These are phyloP conservation scores for Penicillium aurantiogriseum DNA, from an alignment of 2,329 filamentous ascomycete species.

Conservation along the genomic window DNA sequence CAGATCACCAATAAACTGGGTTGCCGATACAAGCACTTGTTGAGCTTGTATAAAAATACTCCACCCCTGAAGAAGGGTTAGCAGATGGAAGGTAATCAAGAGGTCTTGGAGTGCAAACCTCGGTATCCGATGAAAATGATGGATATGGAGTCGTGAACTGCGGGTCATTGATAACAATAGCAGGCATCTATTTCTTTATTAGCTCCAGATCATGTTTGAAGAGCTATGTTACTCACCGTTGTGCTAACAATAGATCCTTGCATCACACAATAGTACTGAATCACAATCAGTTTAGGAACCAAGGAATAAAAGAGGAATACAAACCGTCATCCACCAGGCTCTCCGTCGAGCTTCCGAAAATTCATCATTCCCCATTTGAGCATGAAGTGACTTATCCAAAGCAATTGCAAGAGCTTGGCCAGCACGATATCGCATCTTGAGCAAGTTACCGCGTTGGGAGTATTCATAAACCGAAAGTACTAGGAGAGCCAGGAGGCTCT, in stretches of 20 bases:
- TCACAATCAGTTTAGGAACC: background rate
- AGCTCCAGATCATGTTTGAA: conserved; percentile 2
- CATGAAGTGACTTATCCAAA: conserved; percentile 45
- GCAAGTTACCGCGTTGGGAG: conserved; percentile 45
- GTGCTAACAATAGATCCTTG: conserved; percentile 48
- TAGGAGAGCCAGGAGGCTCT: conserved; percentile 42
- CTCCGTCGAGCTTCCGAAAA: conserved; percentile 44
- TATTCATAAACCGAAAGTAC: conserved; percentile 49
- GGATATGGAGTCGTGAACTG: conserved; percentile 46
- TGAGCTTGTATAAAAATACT: conserved; percentile 44
- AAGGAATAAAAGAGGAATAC: conserved; percentile 1
- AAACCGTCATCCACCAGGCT: conserved; percentile 51
- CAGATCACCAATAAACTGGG: conserved; percentile 43
- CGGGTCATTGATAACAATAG: conserved; percentile 45
- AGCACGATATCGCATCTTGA: conserved; percentile 48
- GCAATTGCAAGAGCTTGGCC: conserved; percentile 45
- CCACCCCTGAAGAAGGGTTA: conserved; percentile 39
- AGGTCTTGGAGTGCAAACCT: conserved; percentile 29
- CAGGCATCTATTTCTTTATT: conserved; percentile 36
- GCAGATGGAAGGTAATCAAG: background rate
- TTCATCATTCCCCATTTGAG: conserved; percentile 33
- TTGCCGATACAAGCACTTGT: conserved; percentile 43
- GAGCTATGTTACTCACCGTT: conserved; percentile 32
- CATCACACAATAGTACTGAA: conserved; percentile 45
- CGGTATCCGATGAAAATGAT: conserved; percentile 40